phyloP scores from a whole-genome alignment of 495 filamentous ascomycete genomes.

The Neurospora tetrasperma region DNA sequence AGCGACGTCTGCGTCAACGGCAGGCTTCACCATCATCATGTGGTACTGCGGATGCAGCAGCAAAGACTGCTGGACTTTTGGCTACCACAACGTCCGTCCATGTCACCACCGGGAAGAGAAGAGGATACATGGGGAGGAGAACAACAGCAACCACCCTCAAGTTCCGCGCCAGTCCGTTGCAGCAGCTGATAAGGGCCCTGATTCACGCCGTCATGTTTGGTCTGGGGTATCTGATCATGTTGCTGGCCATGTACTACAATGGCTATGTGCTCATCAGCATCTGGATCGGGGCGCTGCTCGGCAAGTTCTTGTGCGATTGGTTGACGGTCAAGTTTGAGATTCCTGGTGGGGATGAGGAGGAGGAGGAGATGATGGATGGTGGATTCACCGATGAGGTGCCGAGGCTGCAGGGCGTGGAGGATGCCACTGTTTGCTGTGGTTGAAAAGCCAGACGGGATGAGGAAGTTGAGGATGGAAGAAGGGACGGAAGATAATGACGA shows the following conservation, averaged over 20 bases:
- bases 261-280: conserved; percentile 50
- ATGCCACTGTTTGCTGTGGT: conserved; percentile 21
- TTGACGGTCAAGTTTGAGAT: conserved; percentile 9
- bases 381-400: background rate
- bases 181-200: conserved; percentile 38
- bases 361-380: background rate
- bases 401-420: conserved; percentile 10
- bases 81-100: background rate
- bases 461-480: background rate
- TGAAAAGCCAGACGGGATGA: conserved; percentile 1
- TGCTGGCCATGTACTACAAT: conserved; percentile 46
- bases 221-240: conserved; percentile 48
- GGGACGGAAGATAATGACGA: background rate
- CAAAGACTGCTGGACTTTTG: background rate
- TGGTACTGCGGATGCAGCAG: background rate
- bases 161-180: conserved; percentile 35
- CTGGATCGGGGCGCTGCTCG: conserved; percentile 40
- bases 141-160: conserved; percentile 13
- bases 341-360: background rate
- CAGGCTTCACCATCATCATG: too few relatives aligned
- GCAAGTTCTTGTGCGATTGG: conserved; percentile 39
- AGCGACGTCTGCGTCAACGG: background rate
- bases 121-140: background rate
- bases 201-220: conserved; percentile 42
- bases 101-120: background rate